Conservation (phyloP, 306 rosid genomes). For the Rosa chinensis region DNA sequence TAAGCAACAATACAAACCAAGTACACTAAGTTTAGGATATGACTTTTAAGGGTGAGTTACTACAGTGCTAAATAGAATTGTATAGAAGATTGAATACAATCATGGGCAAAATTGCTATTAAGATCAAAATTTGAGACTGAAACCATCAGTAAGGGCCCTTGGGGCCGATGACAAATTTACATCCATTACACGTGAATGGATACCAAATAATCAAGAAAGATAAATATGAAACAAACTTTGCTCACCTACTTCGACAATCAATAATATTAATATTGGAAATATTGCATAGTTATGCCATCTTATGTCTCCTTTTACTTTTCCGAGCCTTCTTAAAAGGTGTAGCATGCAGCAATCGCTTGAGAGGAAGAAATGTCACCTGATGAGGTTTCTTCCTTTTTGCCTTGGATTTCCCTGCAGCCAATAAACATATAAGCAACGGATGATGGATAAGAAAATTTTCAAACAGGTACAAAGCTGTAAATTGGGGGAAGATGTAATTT, state of each 20-base stretch:
- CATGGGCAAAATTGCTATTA: not conserved
- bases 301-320: slow-evolving; percentile 34
- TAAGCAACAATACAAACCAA: not conserved
- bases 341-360: slow-evolving; percentile 49
- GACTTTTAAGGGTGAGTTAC: not conserved
- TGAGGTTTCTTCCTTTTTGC: slow-evolving; percentile 40
- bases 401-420: slow-evolving; percentile 47
- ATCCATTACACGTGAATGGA: not conserved
- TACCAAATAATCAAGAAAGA: not conserved
- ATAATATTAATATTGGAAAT: not conserved
- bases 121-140: not conserved
- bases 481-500: not conserved
- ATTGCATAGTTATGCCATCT: not conserved
- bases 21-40: not conserved
- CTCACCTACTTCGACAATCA: not conserved
- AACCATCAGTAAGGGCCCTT: not conserved
- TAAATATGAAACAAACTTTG: not conserved
- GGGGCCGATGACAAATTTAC: not conserved
- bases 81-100: not conserved
- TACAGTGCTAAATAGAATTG: not conserved
- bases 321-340: slow-evolving; percentile 53
- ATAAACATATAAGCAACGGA: slow-evolving; percentile 18
- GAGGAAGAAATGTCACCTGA: slow-evolving; percentile 36
- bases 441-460: not conserved
- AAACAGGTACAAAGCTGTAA: not conserved